Evolutionary conservation across 768 basidiomycete species (phyloP), one percentile per base, ranked within the genome.

Genomic region (Suillus lakei): DNA sequence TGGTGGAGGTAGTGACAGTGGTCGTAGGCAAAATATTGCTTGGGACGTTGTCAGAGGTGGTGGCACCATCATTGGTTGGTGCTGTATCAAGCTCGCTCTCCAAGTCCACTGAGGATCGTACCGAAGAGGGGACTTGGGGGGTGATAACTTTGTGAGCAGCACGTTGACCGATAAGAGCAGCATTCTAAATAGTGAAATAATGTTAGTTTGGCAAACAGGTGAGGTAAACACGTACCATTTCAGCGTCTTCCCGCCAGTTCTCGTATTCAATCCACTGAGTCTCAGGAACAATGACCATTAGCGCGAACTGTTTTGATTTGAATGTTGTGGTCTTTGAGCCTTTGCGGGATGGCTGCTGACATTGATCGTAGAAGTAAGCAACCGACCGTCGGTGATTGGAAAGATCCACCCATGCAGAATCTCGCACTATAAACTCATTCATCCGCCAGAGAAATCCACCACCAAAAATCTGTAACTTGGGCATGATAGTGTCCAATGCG

Each of bases 371-470:
- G 51, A 67, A 67, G n/a, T 67, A 67, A 21, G 48, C 32, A 16
- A 12, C 30, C 28, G n/a, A 16, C 13, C 18, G 44, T 5, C 4
- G 6, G 30, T 67, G 60, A 16, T 21, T 61, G 23, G 36, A 3
- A 28, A 67, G 63, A 43, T 61, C 44, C 13, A 64, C 66, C 63
- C 66, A 67, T 39, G 44, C n/a, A 12, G 39, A 44, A 46, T 67
- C 54, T 13, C 38, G 30, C 10, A 67, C 60, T n/a, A 67, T 41
- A 23, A 67, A 67, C 39, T 67, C 50, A 13, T 53, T 26, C 4
- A 48, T 41, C 39, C 36, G 13, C 63, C 66, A 67, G 34, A 8
- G 16, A 51, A 67, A 67, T 12, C 18, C n/a, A 8, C 50, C n/a
- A 18, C 59, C 38, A 9, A 64, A 67, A 15, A 30, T 28, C 2